Evolutionary conservation across 208 protist genomes (phyloP).

Genomic region (Trypanosoma melophagium): DNA sequence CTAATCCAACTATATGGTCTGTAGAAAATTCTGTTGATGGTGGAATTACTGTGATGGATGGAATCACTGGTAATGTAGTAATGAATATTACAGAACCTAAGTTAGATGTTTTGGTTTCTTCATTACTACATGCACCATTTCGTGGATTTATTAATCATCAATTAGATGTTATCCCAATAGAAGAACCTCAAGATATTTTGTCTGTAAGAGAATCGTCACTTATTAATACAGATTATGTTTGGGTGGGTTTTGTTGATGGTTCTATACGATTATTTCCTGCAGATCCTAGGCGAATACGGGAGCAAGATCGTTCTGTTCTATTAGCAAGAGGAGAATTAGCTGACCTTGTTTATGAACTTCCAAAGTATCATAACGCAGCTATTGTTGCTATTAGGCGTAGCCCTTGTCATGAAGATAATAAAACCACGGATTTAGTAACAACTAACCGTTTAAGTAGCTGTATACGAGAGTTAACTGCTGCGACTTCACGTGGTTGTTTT

Average conservation of each 20-base stretch:
- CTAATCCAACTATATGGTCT: conserved; percentile 49
- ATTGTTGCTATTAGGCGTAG: conserved; percentile 75
- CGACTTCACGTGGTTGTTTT: conserved; percentile 9
- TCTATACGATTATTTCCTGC: conserved; percentile 77
- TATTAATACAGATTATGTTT: conserved; percentile 85
- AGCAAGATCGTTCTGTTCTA: conserved; percentile 47
- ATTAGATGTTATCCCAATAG: conserved; percentile 63
- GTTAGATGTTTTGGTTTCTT: conserved; percentile 53
- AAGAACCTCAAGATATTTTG: conserved; percentile 57
- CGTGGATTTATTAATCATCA: conserved; percentile 71
- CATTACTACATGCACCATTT: conserved; percentile 80
- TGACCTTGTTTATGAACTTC: conserved; percentile 82
- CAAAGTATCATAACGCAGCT: conserved; percentile 69
- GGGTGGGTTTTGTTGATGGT: conserved; percentile 85
- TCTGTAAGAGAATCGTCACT: conserved; percentile 55
- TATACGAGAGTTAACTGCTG: conserved; percentile 30
- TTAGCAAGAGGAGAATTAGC: conserved; percentile 53
- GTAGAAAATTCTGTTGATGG: conserved; percentile 53
- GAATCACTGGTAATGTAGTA: conserved; percentile 43
- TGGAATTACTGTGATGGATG: conserved; percentile 54
- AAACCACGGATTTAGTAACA: conserved; percentile 34
- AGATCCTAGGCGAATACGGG: conserved; percentile 44
- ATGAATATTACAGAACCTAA: conserved; percentile 72
- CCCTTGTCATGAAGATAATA: conserved; percentile 63
- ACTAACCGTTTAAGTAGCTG: conserved; percentile 63